Percentiles rank a stretch among this genome's conserved stretches.
Evolutionary conservation across 2,329 filamentous ascomycete genomes (phyloP).

Genomic region (Emergomyces orientalis): DNA sequence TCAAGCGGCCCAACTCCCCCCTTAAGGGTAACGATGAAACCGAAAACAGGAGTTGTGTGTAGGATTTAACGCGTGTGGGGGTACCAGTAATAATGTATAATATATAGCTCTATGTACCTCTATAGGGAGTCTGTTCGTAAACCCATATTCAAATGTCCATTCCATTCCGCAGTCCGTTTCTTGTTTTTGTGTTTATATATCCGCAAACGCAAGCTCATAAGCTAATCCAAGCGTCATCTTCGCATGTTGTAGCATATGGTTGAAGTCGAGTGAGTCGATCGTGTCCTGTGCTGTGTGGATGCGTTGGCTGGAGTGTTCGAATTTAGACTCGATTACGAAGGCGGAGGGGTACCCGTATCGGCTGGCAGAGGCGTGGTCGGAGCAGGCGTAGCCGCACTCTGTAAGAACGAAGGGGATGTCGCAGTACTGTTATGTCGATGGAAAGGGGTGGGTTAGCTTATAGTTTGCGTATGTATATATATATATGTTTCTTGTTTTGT

Average conservation of each 20-base stretch:
- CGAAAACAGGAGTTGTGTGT: neutral
- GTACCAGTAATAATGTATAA: neutral
- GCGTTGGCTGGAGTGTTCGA: constrained; percentile 54
- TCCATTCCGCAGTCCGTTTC: neutral
- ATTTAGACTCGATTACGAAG: constrained; percentile 54
- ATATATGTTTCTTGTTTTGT: neutral
- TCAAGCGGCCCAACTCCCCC: too few species aligned
- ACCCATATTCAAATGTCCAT: neutral
- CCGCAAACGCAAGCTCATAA: constrained; percentile 72
- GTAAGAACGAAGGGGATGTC: constrained; percentile 78
- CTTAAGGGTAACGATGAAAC: too few species aligned
- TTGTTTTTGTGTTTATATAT: constrained; percentile 43
- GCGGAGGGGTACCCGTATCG: constrained; percentile 57
- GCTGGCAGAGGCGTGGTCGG: constrained; percentile 59
- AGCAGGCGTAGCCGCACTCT: constrained; percentile 78
- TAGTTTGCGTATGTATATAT: neutral
- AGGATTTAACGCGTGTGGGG: neutral
- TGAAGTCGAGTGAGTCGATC: constrained; percentile 64
- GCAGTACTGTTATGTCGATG: constrained; percentile 57
- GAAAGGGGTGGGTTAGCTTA: constrained; percentile 12
- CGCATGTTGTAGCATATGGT: constrained; percentile 88
- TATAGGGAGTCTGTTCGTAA: neutral
- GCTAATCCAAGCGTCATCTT: constrained; percentile 73
- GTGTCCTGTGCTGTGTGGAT: constrained; percentile 67
- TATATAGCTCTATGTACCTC: neutral